Evolutionary conservation across 441 rosid species (phyloP).

Genomic region (Gossypium gossypioides): DNA sequence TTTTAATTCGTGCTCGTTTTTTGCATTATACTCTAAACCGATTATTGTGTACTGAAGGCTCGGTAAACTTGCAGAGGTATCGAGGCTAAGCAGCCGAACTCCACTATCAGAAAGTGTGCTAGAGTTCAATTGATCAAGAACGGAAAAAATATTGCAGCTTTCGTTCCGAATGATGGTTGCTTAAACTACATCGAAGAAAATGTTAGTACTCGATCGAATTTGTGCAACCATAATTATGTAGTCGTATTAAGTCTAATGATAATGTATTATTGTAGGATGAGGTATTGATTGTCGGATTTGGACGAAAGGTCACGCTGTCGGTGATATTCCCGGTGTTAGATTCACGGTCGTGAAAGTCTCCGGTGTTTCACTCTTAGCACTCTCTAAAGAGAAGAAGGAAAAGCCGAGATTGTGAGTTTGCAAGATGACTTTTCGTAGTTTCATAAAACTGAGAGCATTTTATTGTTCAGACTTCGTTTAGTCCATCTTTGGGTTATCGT

Average conservation of each 20-base stretch:
- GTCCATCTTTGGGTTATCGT: constrained; percentile 3
- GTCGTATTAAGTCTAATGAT: background rate
- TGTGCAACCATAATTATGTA: background rate
- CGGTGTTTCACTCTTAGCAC: constrained; percentile 49
- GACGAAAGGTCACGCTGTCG: constrained; percentile 47
- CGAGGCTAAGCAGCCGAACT: constrained; percentile 55
- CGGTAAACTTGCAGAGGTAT: constrained; percentile 29
- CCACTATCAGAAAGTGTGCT: constrained; percentile 51
- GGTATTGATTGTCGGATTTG: constrained; percentile 46
- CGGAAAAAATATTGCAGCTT: constrained; percentile 50
- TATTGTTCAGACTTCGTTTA: constrained; percentile 15
- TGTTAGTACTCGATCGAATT: background rate
- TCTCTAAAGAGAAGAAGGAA: constrained; percentile 36
- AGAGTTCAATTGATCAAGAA: constrained; percentile 48
- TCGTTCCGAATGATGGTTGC: constrained; percentile 55
- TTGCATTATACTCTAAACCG: background rate
- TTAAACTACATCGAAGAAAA: constrained; percentile 49
- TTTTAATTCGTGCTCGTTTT: no score
- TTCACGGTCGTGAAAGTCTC: constrained; percentile 62
- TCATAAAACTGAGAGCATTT: constrained; percentile 3
- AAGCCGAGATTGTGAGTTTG: constrained; percentile 49
- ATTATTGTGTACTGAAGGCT: background rate
- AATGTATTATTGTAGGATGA: constrained; percentile 25
- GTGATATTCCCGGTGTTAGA: constrained; percentile 55
- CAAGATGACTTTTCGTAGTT: background rate